These are phyloP conservation scores for Pythium vanterpoolii DNA, from an alignment of 352 stramenopile species.

Conservation along the genomic window DNA sequence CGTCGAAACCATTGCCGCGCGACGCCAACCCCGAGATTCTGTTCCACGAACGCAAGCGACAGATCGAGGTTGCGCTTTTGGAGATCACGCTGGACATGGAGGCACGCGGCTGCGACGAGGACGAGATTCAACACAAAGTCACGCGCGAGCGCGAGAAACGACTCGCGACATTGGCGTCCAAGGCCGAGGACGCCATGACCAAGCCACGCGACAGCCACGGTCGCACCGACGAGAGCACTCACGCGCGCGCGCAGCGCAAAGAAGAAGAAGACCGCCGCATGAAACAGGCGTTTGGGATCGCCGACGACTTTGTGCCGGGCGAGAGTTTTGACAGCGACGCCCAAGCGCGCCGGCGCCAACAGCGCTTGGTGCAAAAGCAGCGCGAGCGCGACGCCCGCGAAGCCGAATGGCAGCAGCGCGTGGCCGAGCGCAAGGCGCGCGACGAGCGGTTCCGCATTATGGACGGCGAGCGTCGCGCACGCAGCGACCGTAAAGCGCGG, in stretches of 20 bases:
- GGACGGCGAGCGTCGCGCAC: slow-evolving; percentile 8
- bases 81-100: slow-evolving; percentile 81
- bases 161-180: slow-evolving; percentile 28
- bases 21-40: slow-evolving; percentile 75
- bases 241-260: slow-evolving; percentile 58
- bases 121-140: slow-evolving; percentile 71
- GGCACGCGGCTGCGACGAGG: slow-evolving; percentile 54
- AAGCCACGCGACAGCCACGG: slow-evolving; percentile 27
- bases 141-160: slow-evolving; percentile 52
- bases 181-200: not conserved
- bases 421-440: slow-evolving; percentile 40
- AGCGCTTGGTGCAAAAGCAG: slow-evolving; percentile 41
- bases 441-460: slow-evolving; percentile 30
- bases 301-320: slow-evolving; percentile 63
- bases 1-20: too few species aligned
- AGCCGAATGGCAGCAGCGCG: slow-evolving; percentile 25
- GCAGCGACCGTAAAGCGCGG: too few species aligned
- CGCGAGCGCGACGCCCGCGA: slow-evolving; percentile 53
- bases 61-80: slow-evolving; percentile 76
- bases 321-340: slow-evolving; percentile 79
- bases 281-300: slow-evolving; percentile 69
- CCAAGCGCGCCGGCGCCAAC: slow-evolving; percentile 57
- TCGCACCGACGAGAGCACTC: slow-evolving; percentile 36
- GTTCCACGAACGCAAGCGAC: slow-evolving; percentile 74
- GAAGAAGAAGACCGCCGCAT: slow-evolving; percentile 64